phyloP scores from a whole-genome alignment of 2,329 filamentous ascomycete species.

The Diaporthe vaccinii region DNA sequence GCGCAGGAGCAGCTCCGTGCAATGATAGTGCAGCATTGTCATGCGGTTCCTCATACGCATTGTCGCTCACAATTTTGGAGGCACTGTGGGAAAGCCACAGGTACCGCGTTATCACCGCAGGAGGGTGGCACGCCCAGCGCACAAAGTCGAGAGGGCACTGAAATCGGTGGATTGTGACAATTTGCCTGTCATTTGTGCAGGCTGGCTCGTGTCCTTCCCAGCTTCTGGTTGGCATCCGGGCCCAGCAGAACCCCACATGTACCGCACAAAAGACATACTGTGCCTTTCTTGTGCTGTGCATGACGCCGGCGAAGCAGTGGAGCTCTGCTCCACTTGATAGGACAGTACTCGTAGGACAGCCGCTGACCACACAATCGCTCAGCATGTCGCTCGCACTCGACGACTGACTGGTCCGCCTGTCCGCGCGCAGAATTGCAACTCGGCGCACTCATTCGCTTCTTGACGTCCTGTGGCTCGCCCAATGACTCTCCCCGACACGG shows the following conservation, averaged over 20 bases:
- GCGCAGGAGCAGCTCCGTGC: slow-evolving; percentile 32
- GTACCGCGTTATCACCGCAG: slow-evolving; percentile 28
- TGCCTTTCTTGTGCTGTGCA: slow-evolving; percentile 41
- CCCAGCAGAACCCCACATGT: slow-evolving; percentile 31
- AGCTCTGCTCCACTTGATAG: slow-evolving; percentile 42
- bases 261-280: slow-evolving; percentile 30
- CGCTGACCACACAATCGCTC: slow-evolving; percentile 43
- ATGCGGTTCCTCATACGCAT: slow-evolving; percentile 37
- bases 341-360: slow-evolving; percentile 38
- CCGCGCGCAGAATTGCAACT: slow-evolving; percentile 26
- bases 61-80: slow-evolving; percentile 43
- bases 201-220: slow-evolving; percentile 27
- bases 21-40: slow-evolving; percentile 40
- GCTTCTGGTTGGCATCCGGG: slow-evolving; percentile 37
- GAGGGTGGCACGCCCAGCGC: slow-evolving; percentile 36
- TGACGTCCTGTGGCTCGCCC: slow-evolving; percentile 32
- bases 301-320: slow-evolving; percentile 41
- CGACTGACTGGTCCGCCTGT: slow-evolving; percentile 10
- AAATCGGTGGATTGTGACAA: slow-evolving; percentile 32
- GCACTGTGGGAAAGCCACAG: slow-evolving; percentile 27
- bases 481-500: slow-evolving; percentile 22
- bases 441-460: slow-evolving; percentile 39
- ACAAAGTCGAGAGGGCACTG: slow-evolving; percentile 36
- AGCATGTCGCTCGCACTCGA: slow-evolving; percentile 34
- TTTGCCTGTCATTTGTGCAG: slow-evolving; percentile 37